Base-by-base conservation (phyloP, 1,139 yeast species). In the Zhuliangozyma blackwelliae region DNA sequence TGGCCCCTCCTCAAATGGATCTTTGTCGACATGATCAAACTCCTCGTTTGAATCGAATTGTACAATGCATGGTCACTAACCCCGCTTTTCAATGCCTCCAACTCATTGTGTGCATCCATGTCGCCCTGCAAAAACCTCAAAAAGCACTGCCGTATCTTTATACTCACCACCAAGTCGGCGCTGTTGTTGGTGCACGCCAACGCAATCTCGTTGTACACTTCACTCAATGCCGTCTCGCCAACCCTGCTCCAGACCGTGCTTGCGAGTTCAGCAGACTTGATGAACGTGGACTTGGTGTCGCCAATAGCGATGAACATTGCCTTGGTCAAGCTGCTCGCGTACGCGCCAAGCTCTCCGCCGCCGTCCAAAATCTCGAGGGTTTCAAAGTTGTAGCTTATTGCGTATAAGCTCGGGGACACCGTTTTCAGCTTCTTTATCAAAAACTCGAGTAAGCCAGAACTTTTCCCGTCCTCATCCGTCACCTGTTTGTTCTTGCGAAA, bases 401-500 rank as follows among this genome's bases (percentile, higher is more conserved):
- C 70, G 45, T 78, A 78, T 31, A 82, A 59, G 54, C 60, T 68
- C 16, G 74, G 60, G 2, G 80, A 72, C 7, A 76, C 77, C 29
- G 66, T 59, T 41, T 70, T 75, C 0, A 86, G 72, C 48, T 78
- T 78, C 13, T 73, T 63, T 28, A 81, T 76, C 33, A 86, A 60
- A 50, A 82, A 82, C 34, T 76, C 77, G 9, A 85, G 61, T 16
- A 86, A 69, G 3, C 9, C 23, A 16, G 16, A 16, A 16, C 16
- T 16, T 7, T 7, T 7, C 9, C 23, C 23, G 10, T 22, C 23
- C 7, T 22, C 23, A 9, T 22, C 23, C 50, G 83, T 90, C 42
- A 74, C 79, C 37, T 74, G 70, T 46, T 81, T 74, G 43, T 76
- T 75, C 42, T 77, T 77, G 52, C 86, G 68, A 46, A 85, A 85